Conservation (phyloP, 2,329 filamentous ascomycete genomes). For the Kalmusia sp. region DNA sequence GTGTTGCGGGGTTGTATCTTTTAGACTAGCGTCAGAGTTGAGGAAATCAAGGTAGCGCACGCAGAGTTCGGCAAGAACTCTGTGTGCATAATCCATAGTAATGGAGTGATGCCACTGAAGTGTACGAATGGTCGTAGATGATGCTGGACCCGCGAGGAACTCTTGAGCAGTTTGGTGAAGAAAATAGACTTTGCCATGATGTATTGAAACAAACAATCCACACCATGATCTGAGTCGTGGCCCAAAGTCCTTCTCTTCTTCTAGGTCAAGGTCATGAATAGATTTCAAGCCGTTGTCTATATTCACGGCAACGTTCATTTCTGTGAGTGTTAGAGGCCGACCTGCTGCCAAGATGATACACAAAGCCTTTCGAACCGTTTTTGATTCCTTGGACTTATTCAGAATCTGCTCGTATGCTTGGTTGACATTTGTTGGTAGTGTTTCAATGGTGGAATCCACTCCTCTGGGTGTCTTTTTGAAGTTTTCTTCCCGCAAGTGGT, state of each 20-base stretch:
- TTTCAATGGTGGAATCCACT: constrained; percentile 11
- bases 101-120: constrained; percentile 14
- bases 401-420: constrained; percentile 16
- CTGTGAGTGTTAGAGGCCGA: constrained; percentile 16
- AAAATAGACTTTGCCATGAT: constrained; percentile 16
- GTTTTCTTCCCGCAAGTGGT: constrained; percentile 15
- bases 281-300: constrained; percentile 7
- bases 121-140: constrained; percentile 8
- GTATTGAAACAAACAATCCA: constrained; percentile 15
- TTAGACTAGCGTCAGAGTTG: constrained; percentile 10
- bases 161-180: constrained; percentile 18
- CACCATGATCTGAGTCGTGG: constrained; percentile 15
- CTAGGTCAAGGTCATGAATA: constrained; percentile 12
- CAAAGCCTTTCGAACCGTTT: constrained; percentile 12
- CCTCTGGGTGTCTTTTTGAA: constrained; percentile 17
- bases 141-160: constrained; percentile 11
- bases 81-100: constrained; percentile 15
- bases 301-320: constrained; percentile 18
- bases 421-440: constrained; percentile 11
- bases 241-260: constrained; percentile 13
- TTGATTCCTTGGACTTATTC: constrained; percentile 14
- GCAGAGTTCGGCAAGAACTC: constrained; percentile 16
- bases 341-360: constrained; percentile 15
- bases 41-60: constrained; percentile 16
- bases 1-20: constrained; percentile 8